A percentile compares a stretch with the other conserved stretches of the same genome.
Conservation (phyloP, 352 stramenopile species). For the Phytophthora melonis region DNA sequence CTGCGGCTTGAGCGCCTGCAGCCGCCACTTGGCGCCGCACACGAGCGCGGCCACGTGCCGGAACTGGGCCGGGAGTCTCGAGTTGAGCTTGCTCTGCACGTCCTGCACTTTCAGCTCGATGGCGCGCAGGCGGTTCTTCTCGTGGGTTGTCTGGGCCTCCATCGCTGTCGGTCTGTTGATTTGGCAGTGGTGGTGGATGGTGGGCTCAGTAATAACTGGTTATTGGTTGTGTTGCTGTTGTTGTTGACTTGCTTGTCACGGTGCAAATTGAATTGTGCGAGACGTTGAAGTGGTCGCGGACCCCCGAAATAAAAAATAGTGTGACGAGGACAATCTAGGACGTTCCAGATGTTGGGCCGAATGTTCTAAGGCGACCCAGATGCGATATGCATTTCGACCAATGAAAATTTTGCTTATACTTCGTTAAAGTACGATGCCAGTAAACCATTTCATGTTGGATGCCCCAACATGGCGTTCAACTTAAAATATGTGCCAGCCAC, state of each 20-base stretch:
- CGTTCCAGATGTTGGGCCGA: constrained; percentile 24
- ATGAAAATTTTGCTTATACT: no score
- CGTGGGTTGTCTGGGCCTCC: constrained; percentile 39
- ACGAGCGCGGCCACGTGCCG: constrained; percentile 40
- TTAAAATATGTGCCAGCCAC: no score
- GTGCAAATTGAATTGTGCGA: constrained; percentile 42
- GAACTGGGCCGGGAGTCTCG: constrained; percentile 47
- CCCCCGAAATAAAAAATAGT: not conserved
- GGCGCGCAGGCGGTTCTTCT: constrained; percentile 50
- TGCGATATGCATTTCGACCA: no score
- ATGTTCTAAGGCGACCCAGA: constrained; percentile 24
- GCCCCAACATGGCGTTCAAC: no score
- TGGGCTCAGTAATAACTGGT: constrained; percentile 2
- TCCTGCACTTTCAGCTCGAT: constrained; percentile 54
- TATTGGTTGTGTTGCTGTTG: constrained; percentile 2
- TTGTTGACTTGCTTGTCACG: constrained; percentile 27
- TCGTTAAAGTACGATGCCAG: no score
- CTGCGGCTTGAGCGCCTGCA: no score
- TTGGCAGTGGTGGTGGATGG: not conserved
- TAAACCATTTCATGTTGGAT: no score
- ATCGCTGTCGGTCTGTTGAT: constrained; percentile 11
- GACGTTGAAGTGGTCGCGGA: constrained; percentile 29
- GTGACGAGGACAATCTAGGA: constrained; percentile 24
- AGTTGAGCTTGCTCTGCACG: constrained; percentile 52
- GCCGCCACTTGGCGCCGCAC: no score